Percentiles rank a stretch among this genome's conserved stretches.
Evolutionary conservation across 1,139 yeast genomes (phyloP).

Genomic region (Pichia sorboxylosa): DNA sequence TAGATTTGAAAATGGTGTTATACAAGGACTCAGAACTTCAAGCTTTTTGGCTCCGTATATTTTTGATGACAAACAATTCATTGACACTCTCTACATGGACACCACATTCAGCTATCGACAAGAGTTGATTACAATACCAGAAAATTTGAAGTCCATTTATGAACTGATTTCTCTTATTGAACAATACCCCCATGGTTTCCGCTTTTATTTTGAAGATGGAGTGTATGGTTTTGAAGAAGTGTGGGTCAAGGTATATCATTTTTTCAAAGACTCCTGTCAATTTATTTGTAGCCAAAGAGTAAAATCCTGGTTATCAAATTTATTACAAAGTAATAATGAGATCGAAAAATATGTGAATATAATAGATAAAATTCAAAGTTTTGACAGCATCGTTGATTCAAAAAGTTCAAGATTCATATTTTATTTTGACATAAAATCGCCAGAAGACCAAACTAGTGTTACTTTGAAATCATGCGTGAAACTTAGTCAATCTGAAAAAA

Average conservation of each 20-base stretch:
- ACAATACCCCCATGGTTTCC: constrained; percentile 11
- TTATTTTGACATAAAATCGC: constrained; percentile 2
- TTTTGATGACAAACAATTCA: constrained; percentile 1
- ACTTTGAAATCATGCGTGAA: too few relatives aligned
- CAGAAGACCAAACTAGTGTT: too few relatives aligned
- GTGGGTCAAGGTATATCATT: constrained; percentile 9
- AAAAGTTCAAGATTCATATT: constrained; percentile 1
- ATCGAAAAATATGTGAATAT: constrained; percentile 8
- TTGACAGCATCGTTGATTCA: neutral
- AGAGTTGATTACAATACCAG: constrained; percentile 9
- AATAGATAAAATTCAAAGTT: constrained; percentile 3
- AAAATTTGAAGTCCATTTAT: constrained; percentile 10
- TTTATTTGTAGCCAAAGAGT: neutral
- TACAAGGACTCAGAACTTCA: constrained; percentile 5
- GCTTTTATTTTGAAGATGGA: constrained; percentile 8
- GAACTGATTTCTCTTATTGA: constrained; percentile 5
- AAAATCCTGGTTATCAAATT: constrained; percentile 2
- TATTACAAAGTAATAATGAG: neutral
- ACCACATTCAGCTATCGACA: constrained; percentile 13
- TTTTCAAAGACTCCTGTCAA: neutral
- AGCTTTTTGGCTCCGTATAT: constrained; percentile 6
- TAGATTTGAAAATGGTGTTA: constrained; percentile 9
- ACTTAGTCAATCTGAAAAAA: too few relatives aligned
- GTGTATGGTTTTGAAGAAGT: constrained; percentile 14
- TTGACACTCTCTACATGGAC: constrained; percentile 13